These are phyloP conservation scores for Pugionium cornutum DNA, from an alignment of 345 rosid genomes.

Conservation along the genomic window DNA sequence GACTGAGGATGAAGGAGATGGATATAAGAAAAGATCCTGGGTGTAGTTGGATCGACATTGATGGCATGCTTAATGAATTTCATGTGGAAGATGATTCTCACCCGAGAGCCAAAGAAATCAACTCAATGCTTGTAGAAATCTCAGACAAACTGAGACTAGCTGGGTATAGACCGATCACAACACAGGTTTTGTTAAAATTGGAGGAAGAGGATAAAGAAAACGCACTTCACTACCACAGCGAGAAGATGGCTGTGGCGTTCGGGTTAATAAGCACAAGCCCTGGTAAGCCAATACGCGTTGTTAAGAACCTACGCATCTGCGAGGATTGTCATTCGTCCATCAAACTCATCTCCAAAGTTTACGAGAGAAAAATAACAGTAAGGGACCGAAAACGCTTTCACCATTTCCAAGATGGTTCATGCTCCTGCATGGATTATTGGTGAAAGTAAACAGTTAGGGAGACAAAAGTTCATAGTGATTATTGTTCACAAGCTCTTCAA, in stretches of 20 bases:
- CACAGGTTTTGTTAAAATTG: constrained; percentile 56
- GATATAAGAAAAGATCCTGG: constrained; percentile 72
- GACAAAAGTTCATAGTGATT: neutral
- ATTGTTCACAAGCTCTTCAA: neutral
- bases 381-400: constrained; percentile 70
- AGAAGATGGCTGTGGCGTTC: constrained; percentile 66
- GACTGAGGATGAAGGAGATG: constrained; percentile 67
- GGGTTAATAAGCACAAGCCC: constrained; percentile 63
- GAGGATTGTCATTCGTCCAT: constrained; percentile 71
- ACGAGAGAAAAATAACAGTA: constrained; percentile 51
- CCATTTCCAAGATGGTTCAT: constrained; percentile 66
- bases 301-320: constrained; percentile 70
- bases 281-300: constrained; percentile 48
- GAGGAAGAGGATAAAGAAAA: constrained; percentile 58
- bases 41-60: constrained; percentile 70
- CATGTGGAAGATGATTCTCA: constrained; percentile 68
- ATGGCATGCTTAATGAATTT: constrained; percentile 62
- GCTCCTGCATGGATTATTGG: constrained; percentile 69
- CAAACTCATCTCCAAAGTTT: constrained; percentile 62
- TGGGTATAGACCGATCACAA: constrained; percentile 58
- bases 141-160: constrained; percentile 42
- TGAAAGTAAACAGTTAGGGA: constrained; percentile 17
- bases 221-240: constrained; percentile 60
- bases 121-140: constrained; percentile 54
- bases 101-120: constrained; percentile 52